Base-by-base conservation (phyloP, 2,329 filamentous ascomycete genomes). In the Exophiala lecanii-corni region DNA sequence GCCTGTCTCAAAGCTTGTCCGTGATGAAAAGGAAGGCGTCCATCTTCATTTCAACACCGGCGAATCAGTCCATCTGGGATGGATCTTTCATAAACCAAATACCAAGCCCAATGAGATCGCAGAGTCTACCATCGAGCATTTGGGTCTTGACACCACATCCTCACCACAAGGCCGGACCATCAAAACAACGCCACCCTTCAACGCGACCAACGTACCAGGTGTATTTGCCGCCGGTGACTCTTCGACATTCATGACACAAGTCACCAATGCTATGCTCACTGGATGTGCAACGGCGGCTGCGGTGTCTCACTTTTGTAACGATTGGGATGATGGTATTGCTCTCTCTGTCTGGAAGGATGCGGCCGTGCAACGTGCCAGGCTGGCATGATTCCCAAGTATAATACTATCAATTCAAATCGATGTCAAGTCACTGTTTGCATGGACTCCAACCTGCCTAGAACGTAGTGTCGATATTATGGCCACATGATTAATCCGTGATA, bases 171-270 rank as follows among this genome's bases (percentile, higher is more conserved):
- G 41, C 3, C 19, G 10, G 5, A 68, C 73, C 23, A 63, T 78
- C 20, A 63, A 69, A 40, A 58, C 60, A 0, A 7, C 9, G 6
- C 50, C 56, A 2, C 72, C 73, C 25, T 74, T 76, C 53, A 63
- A 69, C 30, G 64, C 70, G 55, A 76, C 75, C 3, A 73, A 57
- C 41, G 65, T 76, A 0, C 57, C 60, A 2, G 76, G 76, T 0
- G 70, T 74, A 2, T 78, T 74, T 59, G 75, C 74, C 0, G 72
- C 64, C 1, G 77, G 77, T 0, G 76, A 81, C 17, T 6, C 25
- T 21, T 23, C 23, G 12, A 33, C 3, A 9, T 3, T 25, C 2
- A 20, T 44, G 20, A 44, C 41, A 3, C n/a, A 31, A 16, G 26
- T 44, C 17, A 32, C 35, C 9, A 21, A 7, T n/a, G 41, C 41